These are phyloP conservation scores for Trichophyton rubrum DNA, from an alignment of 2,329 filamentous ascomycete genomes.

Conservation along the genomic window DNA sequence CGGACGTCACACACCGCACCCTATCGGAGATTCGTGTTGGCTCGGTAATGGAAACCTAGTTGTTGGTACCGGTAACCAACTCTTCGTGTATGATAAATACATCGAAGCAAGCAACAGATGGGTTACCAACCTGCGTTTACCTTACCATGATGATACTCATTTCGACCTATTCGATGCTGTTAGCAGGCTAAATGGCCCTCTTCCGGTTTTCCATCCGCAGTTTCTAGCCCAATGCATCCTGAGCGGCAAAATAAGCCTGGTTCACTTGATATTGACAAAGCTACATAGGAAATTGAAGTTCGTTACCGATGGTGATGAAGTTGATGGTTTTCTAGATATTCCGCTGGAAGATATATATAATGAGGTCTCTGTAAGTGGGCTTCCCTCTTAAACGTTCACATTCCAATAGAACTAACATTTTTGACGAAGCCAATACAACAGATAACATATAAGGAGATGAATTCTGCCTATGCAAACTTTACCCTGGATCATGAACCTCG, in stretches of 20 bases:
- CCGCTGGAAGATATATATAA: slow-evolving; percentile 37
- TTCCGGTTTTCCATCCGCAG: slow-evolving; percentile 86
- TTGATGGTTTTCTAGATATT: slow-evolving; percentile 65
- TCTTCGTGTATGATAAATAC: slow-evolving; percentile 72
- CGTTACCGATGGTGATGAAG: slow-evolving; percentile 62
- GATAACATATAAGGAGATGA: slow-evolving; percentile 36
- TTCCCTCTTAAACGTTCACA: background rate
- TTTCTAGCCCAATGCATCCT: slow-evolving; percentile 79
- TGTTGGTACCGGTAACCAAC: slow-evolving; percentile 78
- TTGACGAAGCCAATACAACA: slow-evolving; percentile 23
- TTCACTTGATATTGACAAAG: slow-evolving; percentile 59
- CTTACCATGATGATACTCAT: slow-evolving; percentile 35
- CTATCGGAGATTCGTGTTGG: slow-evolving; percentile 90
- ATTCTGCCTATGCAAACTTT: slow-evolving; percentile 41
- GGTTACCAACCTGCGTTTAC: slow-evolving; percentile 42
- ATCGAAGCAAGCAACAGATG: slow-evolving; percentile 53
- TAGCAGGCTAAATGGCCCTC: slow-evolving; percentile 68
- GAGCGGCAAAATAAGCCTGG: slow-evolving; percentile 59
- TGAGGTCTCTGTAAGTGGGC: slow-evolving; percentile 31
- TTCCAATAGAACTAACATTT: background rate
- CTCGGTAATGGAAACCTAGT: slow-evolving; percentile 71
- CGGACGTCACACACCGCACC: slow-evolving; percentile 69
- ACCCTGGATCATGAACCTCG: slow-evolving; percentile 45
- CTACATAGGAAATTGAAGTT: slow-evolving; percentile 70
- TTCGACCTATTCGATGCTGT: slow-evolving; percentile 71